Conservation (phyloP, 2,329 filamentous ascomycete species). For the Leptographium flavum region DNA sequence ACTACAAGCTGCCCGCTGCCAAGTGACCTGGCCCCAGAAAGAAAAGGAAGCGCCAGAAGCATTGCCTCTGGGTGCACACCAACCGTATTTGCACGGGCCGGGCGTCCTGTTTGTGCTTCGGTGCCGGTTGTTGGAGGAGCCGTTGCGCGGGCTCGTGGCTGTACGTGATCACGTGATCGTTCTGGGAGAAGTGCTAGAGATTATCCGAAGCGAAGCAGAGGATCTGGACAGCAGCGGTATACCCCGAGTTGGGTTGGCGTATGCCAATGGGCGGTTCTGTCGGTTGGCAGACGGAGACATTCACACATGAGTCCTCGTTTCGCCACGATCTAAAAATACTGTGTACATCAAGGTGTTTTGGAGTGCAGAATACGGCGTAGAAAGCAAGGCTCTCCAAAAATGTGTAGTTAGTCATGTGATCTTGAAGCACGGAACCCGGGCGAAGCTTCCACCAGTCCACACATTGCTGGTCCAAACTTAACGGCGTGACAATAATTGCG, state of each 20-base stretch:
- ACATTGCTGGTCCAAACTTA: background rate
- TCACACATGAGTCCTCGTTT: too few relatives aligned
- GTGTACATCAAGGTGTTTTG: too few relatives aligned
- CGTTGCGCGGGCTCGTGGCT: constrained; percentile 25
- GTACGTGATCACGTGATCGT: constrained; percentile 39
- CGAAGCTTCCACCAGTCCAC: constrained; percentile 3
- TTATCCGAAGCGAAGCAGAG: constrained; percentile 19
- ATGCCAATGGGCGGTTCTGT: constrained; percentile 34
- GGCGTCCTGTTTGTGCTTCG: constrained; percentile 35
- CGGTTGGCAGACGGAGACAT: too few relatives aligned
- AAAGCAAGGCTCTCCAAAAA: too few relatives aligned
- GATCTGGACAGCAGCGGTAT: constrained; percentile 9
- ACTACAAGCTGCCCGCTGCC: constrained; percentile 21
- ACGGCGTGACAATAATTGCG: too few relatives aligned
- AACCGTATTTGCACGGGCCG: constrained; percentile 26
- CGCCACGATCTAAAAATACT: too few relatives aligned
- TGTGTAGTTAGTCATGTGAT: background rate
- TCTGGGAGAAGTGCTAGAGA: constrained; percentile 34
- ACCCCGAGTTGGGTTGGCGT: constrained; percentile 28
- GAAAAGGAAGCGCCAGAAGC: too few relatives aligned
- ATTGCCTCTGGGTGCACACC: background rate
- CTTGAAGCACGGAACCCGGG: background rate
- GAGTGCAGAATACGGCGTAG: too few relatives aligned
- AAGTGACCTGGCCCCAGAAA: constrained; percentile 8
- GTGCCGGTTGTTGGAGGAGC: constrained; percentile 22